phyloP scores from a whole-genome alignment of 345 rosid genomes.

The Acer negundo region DNA sequence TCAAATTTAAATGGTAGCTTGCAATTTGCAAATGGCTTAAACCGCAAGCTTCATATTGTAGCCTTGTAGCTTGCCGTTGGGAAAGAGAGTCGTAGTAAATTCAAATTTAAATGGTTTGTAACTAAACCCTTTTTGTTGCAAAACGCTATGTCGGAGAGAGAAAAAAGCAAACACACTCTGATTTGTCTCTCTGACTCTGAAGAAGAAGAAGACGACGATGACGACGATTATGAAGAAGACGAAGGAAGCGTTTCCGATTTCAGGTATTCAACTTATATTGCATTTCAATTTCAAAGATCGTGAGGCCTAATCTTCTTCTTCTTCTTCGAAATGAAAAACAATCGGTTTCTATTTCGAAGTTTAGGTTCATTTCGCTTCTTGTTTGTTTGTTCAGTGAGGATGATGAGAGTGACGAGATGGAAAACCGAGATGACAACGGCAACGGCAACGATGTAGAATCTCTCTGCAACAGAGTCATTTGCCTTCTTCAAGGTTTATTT shows the following conservation, averaged over 20 bases:
- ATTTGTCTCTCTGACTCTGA: conserved; percentile 32
- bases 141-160: conserved; percentile 20
- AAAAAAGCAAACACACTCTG: conserved; percentile 16
- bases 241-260: conserved; percentile 16
- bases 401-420: conserved; percentile 18
- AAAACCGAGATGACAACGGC: conserved; percentile 27
- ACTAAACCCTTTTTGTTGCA: background rate
- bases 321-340: background rate
- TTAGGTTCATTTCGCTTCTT: background rate
- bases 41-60: too few species aligned
- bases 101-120: background rate
- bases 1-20: too few species aligned
- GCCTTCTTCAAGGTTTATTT: conserved; percentile 46
- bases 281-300: background rate
- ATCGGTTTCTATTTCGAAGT: background rate
- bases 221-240: conserved; percentile 18
- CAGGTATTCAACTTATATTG: conserved; percentile 17
- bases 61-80: too few species aligned
- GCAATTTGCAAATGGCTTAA: too few species aligned
- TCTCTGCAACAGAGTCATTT: conserved; percentile 40
- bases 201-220: conserved; percentile 17
- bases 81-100: too few species aligned
- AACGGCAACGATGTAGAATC: conserved; percentile 32
- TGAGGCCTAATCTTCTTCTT: background rate
- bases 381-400: conserved; percentile 21